These are phyloP conservation scores for Solanum pennellii DNA, from an alignment of 257 asterid genomes.

Conservation along the genomic window DNA sequence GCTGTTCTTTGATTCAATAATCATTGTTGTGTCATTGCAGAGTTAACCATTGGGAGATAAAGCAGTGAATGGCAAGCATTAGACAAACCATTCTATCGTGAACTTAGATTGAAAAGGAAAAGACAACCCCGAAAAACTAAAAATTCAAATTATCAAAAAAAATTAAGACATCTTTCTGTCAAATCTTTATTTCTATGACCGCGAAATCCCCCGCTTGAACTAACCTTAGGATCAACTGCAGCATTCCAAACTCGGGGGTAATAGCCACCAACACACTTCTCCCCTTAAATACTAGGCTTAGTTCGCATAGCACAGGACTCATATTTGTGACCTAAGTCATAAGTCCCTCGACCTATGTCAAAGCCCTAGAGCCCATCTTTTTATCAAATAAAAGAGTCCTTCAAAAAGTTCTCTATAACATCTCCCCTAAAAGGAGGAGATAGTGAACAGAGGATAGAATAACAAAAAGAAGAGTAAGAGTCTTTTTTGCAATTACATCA, in stretches of 20 bases:
- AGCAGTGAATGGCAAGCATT: background rate
- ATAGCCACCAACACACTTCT: background rate
- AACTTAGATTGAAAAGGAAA: background rate
- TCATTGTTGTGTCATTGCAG: background rate
- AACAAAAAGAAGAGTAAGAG: background rate
- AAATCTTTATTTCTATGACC: background rate
- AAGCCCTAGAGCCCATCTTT: background rate
- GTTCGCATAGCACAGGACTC: background rate
- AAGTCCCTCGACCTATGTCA: background rate
- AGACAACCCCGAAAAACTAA: background rate
- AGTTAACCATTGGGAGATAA: background rate
- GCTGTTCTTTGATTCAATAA: background rate
- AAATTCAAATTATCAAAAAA: background rate
- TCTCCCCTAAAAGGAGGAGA: background rate
- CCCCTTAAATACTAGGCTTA: background rate
- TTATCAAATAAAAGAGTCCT: background rate
- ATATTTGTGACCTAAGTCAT: background rate
- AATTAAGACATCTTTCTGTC: background rate
- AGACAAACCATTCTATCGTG: background rate
- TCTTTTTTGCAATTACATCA: background rate
- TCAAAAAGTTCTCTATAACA: background rate
- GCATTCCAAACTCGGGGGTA: background rate
- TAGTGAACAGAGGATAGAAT: background rate
- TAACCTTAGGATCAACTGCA: background rate
- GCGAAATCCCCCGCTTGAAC: background rate